phyloP scores from a whole-genome alignment of 2,329 filamentous ascomycete genomes.

The Zymoseptoria pseudotritici region DNA sequence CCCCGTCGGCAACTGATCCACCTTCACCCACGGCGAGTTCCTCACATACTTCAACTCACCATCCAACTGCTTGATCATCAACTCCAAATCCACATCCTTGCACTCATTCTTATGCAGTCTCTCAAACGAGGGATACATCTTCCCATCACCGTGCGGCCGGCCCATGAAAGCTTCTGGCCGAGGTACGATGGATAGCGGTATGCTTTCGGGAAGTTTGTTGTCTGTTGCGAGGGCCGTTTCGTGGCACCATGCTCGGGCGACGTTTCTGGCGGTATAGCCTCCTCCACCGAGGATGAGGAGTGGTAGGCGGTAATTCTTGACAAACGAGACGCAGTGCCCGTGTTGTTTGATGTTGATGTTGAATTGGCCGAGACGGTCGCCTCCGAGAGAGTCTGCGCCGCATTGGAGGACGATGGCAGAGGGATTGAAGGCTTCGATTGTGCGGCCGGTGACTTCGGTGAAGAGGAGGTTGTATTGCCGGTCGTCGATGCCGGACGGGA shows the following conservation, averaged over 20 bases:
- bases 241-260: slow-evolving; percentile 92
- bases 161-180: slow-evolving; percentile 79
- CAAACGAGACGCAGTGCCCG: slow-evolving; percentile 81
- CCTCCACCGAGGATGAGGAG: slow-evolving; percentile 89
- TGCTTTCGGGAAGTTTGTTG: slow-evolving; percentile 60
- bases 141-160: slow-evolving; percentile 61
- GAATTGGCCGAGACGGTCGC: slow-evolving; percentile 88
- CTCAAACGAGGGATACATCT: slow-evolving; percentile 79
- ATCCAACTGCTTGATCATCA: slow-evolving; percentile 56
- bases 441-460: slow-evolving; percentile 67
- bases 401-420: slow-evolving; percentile 90
- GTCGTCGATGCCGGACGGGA: slow-evolving; percentile 62
- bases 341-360: slow-evolving; percentile 95
- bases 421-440: slow-evolving; percentile 77
- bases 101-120: slow-evolving; percentile 54
- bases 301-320: slow-evolving; percentile 72
- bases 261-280: slow-evolving; percentile 93
- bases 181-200: slow-evolving; percentile 67
- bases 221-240: slow-evolving; percentile 88
- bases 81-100: slow-evolving; percentile 71
- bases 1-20: slow-evolving; percentile 60
- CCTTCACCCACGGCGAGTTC: slow-evolving; percentile 79
- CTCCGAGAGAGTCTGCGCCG: slow-evolving; percentile 87
- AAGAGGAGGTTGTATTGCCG: slow-evolving; percentile 79
- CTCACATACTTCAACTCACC: slow-evolving; percentile 83